A percentile compares a stretch with the other conserved stretches of the same genome.
Conservation (phyloP, 768 basidiomycete genomes). For the Lactarius hengduanensis region DNA sequence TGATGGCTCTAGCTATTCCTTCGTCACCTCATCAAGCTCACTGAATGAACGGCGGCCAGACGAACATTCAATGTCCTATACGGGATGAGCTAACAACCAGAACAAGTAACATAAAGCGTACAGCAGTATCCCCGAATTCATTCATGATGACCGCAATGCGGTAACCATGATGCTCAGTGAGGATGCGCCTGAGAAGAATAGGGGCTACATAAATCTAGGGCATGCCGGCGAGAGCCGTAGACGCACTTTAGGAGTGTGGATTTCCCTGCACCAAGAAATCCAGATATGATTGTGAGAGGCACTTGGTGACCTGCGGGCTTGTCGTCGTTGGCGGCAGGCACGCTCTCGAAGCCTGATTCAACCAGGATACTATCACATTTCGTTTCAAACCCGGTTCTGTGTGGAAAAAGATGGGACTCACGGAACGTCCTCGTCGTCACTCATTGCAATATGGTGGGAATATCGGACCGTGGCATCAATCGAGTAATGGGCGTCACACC, state of each 20-base stretch:
- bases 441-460: slow-evolving; percentile 9
- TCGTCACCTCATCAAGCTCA: slow-evolving; percentile 7
- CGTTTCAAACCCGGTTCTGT: not conserved
- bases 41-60: slow-evolving; percentile 1
- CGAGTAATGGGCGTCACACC: slow-evolving; percentile 2
- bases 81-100: slow-evolving; percentile 28
- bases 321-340: not conserved
- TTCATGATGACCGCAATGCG: slow-evolving; percentile 98
- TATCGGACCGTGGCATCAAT: slow-evolving; percentile 8
- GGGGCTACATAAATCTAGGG: not conserved
- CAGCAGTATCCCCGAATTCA: slow-evolving; percentile 94
- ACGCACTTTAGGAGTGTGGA: slow-evolving; percentile 82
- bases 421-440: slow-evolving; percentile 24
- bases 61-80: slow-evolving; percentile 88
- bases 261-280: slow-evolving; percentile 94
- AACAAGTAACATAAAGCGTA: slow-evolving; percentile 38
- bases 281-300: slow-evolving; percentile 92
- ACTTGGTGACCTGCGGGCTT: slow-evolving; percentile 41
- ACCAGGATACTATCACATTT: slow-evolving; percentile 12
- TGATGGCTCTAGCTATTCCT: slow-evolving; percentile 75
- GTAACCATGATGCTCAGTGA: slow-evolving; percentile 92
- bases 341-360: slow-evolving; percentile 4
- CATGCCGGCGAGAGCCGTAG: not conserved
- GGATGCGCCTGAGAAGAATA: slow-evolving; percentile 60
- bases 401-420: slow-evolving; percentile 5